These are phyloP conservation scores for Lavandula angustifolia DNA, from an alignment of 257 asterid species.

Conservation along the genomic window DNA sequence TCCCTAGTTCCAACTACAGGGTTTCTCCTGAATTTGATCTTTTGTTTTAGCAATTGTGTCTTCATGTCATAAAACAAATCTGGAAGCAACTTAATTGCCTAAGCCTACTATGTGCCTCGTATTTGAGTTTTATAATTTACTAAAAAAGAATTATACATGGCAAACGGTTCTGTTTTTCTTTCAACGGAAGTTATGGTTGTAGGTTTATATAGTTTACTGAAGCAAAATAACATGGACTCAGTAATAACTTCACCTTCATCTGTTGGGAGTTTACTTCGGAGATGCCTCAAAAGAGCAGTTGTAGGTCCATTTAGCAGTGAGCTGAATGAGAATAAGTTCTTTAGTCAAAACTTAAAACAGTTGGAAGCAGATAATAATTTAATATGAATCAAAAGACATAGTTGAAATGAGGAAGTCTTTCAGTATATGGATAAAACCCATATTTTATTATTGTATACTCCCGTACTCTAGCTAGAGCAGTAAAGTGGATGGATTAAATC, in stretches of 20 bases:
- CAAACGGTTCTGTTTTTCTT: not conserved
- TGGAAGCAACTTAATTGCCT: not conserved
- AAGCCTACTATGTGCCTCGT: constrained; percentile 9
- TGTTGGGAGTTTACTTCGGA: constrained; percentile 83
- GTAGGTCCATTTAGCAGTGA: constrained; percentile 92
- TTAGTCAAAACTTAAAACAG: constrained; percentile 25
- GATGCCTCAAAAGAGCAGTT: constrained; percentile 72
- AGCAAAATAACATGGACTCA: constrained; percentile 23
- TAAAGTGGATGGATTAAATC: not conserved
- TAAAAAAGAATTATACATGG: not conserved
- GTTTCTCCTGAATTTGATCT: not conserved
- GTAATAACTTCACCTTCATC: constrained; percentile 73
- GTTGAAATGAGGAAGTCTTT: not conserved
- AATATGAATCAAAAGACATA: constrained; percentile 15
- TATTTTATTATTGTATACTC: not conserved
- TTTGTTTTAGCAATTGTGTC: constrained; percentile 4
- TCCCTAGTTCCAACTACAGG: no score
- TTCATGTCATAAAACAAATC: not conserved
- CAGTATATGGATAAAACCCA: constrained; percentile 4
- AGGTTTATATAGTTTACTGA: not conserved
- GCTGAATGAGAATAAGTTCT: constrained; percentile 47
- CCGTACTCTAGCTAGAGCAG: not conserved
- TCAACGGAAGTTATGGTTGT: not conserved
- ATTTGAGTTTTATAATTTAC: constrained; percentile 12
- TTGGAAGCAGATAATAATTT: constrained; percentile 23